Evolutionary conservation across 2,329 filamentous ascomycete species (phyloP).

Genomic region (Phaeosphaeriaceae sp.): DNA sequence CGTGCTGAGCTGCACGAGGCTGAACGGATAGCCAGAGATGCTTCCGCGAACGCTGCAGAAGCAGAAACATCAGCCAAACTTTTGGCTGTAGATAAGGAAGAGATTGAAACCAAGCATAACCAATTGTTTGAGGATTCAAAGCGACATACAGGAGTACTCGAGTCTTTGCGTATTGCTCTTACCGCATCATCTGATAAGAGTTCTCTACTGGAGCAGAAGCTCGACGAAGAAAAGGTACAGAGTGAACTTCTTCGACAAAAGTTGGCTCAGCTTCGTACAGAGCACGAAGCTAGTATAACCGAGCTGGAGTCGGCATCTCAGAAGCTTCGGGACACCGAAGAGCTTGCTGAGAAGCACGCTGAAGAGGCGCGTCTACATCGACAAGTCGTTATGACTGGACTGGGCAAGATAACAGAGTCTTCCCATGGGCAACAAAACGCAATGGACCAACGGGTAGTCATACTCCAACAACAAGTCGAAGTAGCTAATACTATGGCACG

Average conservation of each 20-base stretch:
- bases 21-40: slow-evolving; percentile 79
- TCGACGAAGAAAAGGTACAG: slow-evolving; percentile 80
- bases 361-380: slow-evolving; percentile 87
- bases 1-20: slow-evolving; percentile 83
- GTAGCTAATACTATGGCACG: slow-evolving; percentile 80
- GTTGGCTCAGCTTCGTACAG: slow-evolving; percentile 75
- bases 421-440: slow-evolving; percentile 59
- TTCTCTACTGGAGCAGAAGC: slow-evolving; percentile 75
- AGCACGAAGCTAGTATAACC: slow-evolving; percentile 79
- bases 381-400: slow-evolving; percentile 78
- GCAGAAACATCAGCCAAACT: slow-evolving; percentile 76
- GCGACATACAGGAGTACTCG: slow-evolving; percentile 74
- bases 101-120: slow-evolving; percentile 72
- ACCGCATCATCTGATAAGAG: slow-evolving; percentile 79
- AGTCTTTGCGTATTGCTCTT: slow-evolving; percentile 78
- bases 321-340: slow-evolving; percentile 82
- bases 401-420: slow-evolving; percentile 73
- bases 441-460: slow-evolving; percentile 67
- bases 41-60: slow-evolving; percentile 78
- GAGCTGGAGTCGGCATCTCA: slow-evolving; percentile 79
- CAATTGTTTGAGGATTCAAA: slow-evolving; percentile 70
- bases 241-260: slow-evolving; percentile 79
- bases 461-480: slow-evolving; percentile 80
- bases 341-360: slow-evolving; percentile 84
- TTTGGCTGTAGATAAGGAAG: slow-evolving; percentile 84